A percentile compares a stretch with the other conserved stretches of the same genome.
Evolutionary conservation across 805 yeast genomes (phyloP).

Genomic region (Yamadazyma paraphyllophila): DNA sequence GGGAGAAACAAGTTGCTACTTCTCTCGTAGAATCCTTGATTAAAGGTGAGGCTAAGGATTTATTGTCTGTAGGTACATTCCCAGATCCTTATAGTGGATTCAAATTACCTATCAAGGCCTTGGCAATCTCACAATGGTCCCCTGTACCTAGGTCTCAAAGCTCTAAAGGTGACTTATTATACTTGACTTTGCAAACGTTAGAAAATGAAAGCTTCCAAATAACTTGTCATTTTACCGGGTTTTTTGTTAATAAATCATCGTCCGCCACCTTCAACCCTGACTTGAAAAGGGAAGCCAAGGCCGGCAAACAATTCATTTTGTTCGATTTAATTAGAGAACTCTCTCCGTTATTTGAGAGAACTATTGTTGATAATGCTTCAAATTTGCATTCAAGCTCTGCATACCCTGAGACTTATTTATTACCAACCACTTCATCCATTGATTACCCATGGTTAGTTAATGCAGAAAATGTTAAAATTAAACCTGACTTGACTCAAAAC

Average conservation of each 20-base stretch:
- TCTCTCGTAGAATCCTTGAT: not conserved
- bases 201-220: slow-evolving; percentile 80
- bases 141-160: slow-evolving; percentile 71
- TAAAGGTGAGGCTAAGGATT: slow-evolving; percentile 8
- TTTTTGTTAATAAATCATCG: slow-evolving; percentile 70
- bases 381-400: slow-evolving; percentile 35
- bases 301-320: slow-evolving; percentile 48
- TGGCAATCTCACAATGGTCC: slow-evolving; percentile 74
- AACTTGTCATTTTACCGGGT: slow-evolving; percentile 78
- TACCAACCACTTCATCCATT: slow-evolving; percentile 61
- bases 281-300: slow-evolving; percentile 34
- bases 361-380: slow-evolving; percentile 51
- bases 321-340: slow-evolving; percentile 58
- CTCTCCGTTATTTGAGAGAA: slow-evolving; percentile 60
- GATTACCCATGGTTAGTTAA: slow-evolving; percentile 78
- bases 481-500: slow-evolving; percentile 59
- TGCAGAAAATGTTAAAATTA: slow-evolving; percentile 16
- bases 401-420: slow-evolving; percentile 54
- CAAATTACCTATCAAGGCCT: slow-evolving; percentile 53
- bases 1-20: slow-evolving; percentile 9
- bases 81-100: slow-evolving; percentile 26
- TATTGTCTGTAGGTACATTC: slow-evolving; percentile 26
- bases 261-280: slow-evolving; percentile 69
- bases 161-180: slow-evolving; percentile 74
- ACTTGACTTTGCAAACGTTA: slow-evolving; percentile 69